These are phyloP conservation scores for Galium porrigens DNA, from an alignment of 305 asterid genomes.

Conservation along the genomic window DNA sequence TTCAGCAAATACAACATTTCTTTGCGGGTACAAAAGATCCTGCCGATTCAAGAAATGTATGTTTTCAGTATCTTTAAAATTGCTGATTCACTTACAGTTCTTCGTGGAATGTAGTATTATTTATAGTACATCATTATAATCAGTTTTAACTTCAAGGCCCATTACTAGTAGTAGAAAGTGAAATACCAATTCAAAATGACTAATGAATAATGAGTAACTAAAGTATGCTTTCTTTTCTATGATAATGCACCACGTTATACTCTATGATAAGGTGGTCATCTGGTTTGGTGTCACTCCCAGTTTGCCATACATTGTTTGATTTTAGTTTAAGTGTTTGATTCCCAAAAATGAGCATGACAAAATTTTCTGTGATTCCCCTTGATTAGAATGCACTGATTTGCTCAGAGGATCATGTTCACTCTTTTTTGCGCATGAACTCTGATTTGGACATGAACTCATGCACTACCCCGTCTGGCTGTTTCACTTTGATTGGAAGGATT, in stretches of 20 bases:
- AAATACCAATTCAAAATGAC: background rate
- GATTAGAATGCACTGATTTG: background rate
- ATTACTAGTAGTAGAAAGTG: background rate
- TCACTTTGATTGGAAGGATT: too few species aligned
- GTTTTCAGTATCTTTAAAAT: constrained; percentile 11
- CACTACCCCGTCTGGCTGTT: too few species aligned
- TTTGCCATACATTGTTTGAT: background rate
- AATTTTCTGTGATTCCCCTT: background rate
- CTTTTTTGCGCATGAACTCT: too few species aligned
- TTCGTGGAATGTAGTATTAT: background rate
- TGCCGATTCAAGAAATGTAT: constrained; percentile 27
- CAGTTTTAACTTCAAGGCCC: background rate
- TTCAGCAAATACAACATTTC: constrained; percentile 26
- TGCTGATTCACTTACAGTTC: background rate
- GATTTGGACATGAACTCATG: too few species aligned
- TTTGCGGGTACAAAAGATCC: constrained; percentile 26
- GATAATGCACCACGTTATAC: too few species aligned
- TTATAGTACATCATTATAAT: background rate
- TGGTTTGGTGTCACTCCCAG: background rate
- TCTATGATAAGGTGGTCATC: background rate
- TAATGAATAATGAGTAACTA: background rate
- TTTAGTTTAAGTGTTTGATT: too few species aligned
- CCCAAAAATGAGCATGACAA: background rate
- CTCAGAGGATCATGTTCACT: background rate
- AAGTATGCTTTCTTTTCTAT: background rate